Evolutionary conservation across 129 eudicot genomes (phyloP).

Genomic region (Solidago caesia): DNA sequence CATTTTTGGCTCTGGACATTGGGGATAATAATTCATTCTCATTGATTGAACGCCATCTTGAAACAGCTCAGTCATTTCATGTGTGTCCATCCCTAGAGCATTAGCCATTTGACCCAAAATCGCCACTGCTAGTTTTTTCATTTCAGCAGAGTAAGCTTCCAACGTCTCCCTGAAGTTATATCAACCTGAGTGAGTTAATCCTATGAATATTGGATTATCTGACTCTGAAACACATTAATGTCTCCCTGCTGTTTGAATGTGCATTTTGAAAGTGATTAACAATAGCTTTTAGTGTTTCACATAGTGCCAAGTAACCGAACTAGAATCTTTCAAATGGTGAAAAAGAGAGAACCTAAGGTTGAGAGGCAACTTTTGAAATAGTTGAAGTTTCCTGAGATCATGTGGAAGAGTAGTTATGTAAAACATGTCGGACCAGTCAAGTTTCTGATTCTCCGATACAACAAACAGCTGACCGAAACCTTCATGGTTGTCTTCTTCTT

Average conservation of each 20-base stretch:
- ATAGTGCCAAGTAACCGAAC: background rate
- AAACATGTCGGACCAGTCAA: slow-evolving; percentile 85
- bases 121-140: slow-evolving; percentile 15
- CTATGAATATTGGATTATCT: background rate
- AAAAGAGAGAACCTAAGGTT: slow-evolving; percentile 44
- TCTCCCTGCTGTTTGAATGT: no score
- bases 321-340: background rate
- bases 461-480: slow-evolving; percentile 81
- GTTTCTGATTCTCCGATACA: slow-evolving; percentile 74
- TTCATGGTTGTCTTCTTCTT: slow-evolving; percentile 52
- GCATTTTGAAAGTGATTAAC: no score
- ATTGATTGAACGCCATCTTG: slow-evolving; percentile 22
- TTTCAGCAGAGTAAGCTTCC: slow-evolving; percentile 22
- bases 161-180: slow-evolving; percentile 15
- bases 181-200: background rate
- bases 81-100: slow-evolving; percentile 24
- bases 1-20: slow-evolving; percentile 24
- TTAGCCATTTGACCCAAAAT: slow-evolving; percentile 26
- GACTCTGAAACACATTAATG: background rate
- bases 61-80: slow-evolving; percentile 16
- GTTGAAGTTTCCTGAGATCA: slow-evolving; percentile 34
- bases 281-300: no score
- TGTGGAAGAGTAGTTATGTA: slow-evolving; percentile 59
- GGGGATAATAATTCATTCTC: slow-evolving; percentile 30
- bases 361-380: slow-evolving; percentile 50